Base-by-base conservation (phyloP, 2,329 filamentous ascomycete genomes). In the Colletotrichum tamarilloi region DNA sequence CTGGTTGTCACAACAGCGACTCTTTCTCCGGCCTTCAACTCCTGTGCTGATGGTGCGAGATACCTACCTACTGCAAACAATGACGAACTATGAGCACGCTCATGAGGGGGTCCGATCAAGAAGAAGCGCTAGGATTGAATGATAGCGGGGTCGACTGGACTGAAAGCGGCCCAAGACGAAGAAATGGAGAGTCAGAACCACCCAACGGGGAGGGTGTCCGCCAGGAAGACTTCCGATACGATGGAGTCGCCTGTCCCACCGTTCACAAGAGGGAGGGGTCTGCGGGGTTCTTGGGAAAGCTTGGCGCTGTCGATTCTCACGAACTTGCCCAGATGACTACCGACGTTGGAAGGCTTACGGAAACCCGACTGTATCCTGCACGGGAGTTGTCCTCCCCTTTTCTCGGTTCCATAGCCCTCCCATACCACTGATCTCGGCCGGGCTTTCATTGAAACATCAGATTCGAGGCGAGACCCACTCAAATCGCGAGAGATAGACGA, bases 211-310 rank as follows among this genome's bases (percentile, higher is more conserved):
- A 66, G 70, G 49, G 26, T 70, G 60, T 69, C 67, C 57, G 14
- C 26, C 60, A 63, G 70, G 66, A 73, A 73, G 70, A 62, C 70
- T 70, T 73, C 70, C 70, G 70, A 70, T 73, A 73, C 70, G 70
- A 52, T 62, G 24, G 52, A 56, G 49, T 49, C 35, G 32, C 46
- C 28, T 56, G 46, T 70, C 70, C 70, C 60, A 62, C 67, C 70
- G 42, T 59, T 32, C 70, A 73, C 56, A 62, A 68, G 46, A 63
- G 38, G 53, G 46, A 63, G 38, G 53, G 60, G 56, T 60, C 62
- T 70, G 67, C 66, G 56, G 70, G 67, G 67, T 52, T 65, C 46
- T 65, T 30, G 66, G 67, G 30, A 73, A 73, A 73, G 70, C 70
- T 73, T 73, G 70, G 70, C 67, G 66, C 35, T 52, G 49, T 60